Evolutionary conservation across 2,329 filamentous ascomycete genomes (phyloP).

Genomic region (Paecilomyces variotii): DNA sequence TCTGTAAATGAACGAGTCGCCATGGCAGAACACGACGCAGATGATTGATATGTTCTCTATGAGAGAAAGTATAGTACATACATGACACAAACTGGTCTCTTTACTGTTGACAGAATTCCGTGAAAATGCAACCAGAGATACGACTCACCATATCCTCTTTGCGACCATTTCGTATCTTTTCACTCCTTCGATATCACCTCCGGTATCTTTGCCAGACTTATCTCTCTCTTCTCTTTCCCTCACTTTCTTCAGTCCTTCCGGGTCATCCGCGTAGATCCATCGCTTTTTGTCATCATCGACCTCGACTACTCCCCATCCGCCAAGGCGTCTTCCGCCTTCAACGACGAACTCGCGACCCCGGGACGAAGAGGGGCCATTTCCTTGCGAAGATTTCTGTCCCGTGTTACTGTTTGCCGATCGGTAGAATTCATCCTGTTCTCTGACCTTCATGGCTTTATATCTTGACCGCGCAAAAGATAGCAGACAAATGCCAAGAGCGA

Average conservation of each 20-base stretch:
- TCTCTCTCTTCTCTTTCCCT: constrained; percentile 57
- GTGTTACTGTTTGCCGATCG: constrained; percentile 1
- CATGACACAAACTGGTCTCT: not conserved
- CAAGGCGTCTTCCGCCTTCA: constrained; percentile 66
- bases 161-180: constrained; percentile 89
- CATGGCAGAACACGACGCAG: no score
- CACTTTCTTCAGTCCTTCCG: constrained; percentile 57
- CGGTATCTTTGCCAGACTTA: constrained; percentile 46
- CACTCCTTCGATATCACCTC: constrained; percentile 58
- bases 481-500: constrained; percentile 80
- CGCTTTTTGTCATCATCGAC: constrained; percentile 78
- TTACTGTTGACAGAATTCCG: not conserved
- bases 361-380: constrained; percentile 15
- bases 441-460: constrained; percentile 71
- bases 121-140: not conserved
- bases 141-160: constrained; percentile 80
- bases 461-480: constrained; percentile 70
- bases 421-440: constrained; percentile 42
- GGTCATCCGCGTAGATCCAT: constrained; percentile 81
- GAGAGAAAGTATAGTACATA: not conserved
- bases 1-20: not conserved
- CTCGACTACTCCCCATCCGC: constrained; percentile 78
- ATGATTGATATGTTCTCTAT: not conserved
- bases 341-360: constrained; percentile 46
- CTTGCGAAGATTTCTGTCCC: constrained; percentile 4